Evolutionary conservation across 306 rosid genomes (phyloP), one percentile per base, ranked within the genome.

Genomic region (Cicer chorassanicum): DNA sequence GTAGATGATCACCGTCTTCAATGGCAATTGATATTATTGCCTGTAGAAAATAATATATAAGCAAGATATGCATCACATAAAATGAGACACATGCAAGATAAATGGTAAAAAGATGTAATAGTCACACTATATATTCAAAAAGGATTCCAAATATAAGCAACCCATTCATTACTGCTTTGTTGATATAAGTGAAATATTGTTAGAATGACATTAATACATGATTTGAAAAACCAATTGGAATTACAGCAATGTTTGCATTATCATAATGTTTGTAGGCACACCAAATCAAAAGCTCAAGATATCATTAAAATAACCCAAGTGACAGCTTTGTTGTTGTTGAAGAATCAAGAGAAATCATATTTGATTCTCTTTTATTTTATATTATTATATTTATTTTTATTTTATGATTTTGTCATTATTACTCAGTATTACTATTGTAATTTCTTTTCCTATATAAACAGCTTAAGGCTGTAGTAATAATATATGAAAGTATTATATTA

Each of bases 1-100:
- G 89, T 68, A 95, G 90, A 86, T 85, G 83, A 87, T 95, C 89
- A 42, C 99, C 99, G 80, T 95, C 99, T 85, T 92, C 99, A 75
- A 95, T 88, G 61, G 99, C 99, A 73, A 95, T 92, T 50, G 92
- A 73, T 68, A 95, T 95, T 82, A 95, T 92, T 66, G 98, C 91
- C 99, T 95, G 89, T 5, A 72, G 24, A 57, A 69, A 73, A 41
- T 7, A 82, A 64, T 55, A 76, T 60, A 68, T 62, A 46, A 40
- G 48, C 61, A 74, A 64, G 45, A 57, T 65, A 65, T 76, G 18
- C 80, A 80, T 67, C 77, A 77, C 29, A 84, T 38, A 36, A 68
- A 63, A 64, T 80, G 59, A 36, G 16, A 72, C 81, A 70, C 42
- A 50, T 39, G 51, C 46, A 68, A 57, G 29, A 48, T 65, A 65